Conservation (phyloP, 441 rosid species). For the Populus hybrid region DNA sequence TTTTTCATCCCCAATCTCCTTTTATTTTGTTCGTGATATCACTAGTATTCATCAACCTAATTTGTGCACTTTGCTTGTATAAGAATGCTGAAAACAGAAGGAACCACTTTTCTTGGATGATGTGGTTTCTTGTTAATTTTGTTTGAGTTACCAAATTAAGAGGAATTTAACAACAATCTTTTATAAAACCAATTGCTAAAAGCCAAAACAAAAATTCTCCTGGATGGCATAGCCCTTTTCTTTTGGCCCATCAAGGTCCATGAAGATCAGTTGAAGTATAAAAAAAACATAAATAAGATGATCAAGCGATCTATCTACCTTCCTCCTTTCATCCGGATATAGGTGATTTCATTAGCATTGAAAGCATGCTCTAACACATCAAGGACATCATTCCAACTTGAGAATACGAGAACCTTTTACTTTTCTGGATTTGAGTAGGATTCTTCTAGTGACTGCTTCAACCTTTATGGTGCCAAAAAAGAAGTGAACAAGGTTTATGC, state of each 20-base stretch:
- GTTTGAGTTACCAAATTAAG: conserved; percentile 1
- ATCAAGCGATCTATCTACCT: conserved; percentile 44
- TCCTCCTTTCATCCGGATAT: conserved; percentile 94
- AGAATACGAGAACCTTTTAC: no score
- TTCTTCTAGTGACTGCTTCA: no score
- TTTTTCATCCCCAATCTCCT: background rate
- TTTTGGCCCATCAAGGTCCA: background rate
- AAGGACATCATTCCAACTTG: conserved; percentile 99
- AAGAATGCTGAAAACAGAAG: background rate
- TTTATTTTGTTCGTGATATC: background rate
- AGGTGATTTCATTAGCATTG: conserved; percentile 61
- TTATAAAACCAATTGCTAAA: background rate
- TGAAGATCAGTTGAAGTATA: background rate
- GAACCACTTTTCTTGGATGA: background rate
- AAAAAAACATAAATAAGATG: background rate
- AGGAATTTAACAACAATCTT: background rate
- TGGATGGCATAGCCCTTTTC: background rate
- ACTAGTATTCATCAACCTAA: background rate
- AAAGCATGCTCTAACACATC: conserved; percentile 94
- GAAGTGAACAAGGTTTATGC: no score
- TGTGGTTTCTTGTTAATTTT: background rate
- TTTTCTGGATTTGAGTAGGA: no score
- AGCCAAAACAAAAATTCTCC: background rate
- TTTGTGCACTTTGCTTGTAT: background rate
- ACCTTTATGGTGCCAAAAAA: no score